Percentiles rank a stretch among this genome's conserved stretches.
Evolutionary conservation across 1,139 yeast genomes (phyloP).

Genomic region (Saccharomycopsis crataegensis): DNA sequence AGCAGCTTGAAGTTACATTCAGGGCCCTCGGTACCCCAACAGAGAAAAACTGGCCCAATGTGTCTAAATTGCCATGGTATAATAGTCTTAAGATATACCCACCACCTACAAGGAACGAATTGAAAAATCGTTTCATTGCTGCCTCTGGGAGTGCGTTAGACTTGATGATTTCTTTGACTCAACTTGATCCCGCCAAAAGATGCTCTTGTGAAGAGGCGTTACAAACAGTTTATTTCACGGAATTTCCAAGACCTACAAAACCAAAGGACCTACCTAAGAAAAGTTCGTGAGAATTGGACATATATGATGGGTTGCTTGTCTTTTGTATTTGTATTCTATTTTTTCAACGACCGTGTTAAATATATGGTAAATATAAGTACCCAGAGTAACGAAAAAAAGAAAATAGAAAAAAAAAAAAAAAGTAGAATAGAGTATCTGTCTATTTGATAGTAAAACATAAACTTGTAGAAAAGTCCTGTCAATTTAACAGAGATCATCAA

Average conservation of each 20-base stretch:
- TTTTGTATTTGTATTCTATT: no score
- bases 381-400: no score
- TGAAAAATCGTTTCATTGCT: constrained; percentile 80
- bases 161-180: constrained; percentile 64
- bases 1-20: constrained; percentile 85
- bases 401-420: no score
- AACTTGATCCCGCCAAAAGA: constrained; percentile 71
- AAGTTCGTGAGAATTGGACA: constrained; percentile 11
- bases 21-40: constrained; percentile 96
- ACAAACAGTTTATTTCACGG: constrained; percentile 60
- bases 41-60: constrained; percentile 88
- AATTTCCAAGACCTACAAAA: constrained; percentile 68
- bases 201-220: constrained; percentile 62
- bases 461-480: neutral
- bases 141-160: constrained; percentile 85
- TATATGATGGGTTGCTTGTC: neutral
- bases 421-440: neutral
- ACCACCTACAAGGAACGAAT: constrained; percentile 73
- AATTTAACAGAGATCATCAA: no score
- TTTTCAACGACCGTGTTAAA: no score
- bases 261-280: constrained; percentile 63
- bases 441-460: neutral
- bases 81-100: constrained; percentile 70
- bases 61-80: constrained; percentile 69
- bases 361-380: no score